phyloP scores from a whole-genome alignment of 768 basidiomycete species.

The Suillus weaverae region DNA sequence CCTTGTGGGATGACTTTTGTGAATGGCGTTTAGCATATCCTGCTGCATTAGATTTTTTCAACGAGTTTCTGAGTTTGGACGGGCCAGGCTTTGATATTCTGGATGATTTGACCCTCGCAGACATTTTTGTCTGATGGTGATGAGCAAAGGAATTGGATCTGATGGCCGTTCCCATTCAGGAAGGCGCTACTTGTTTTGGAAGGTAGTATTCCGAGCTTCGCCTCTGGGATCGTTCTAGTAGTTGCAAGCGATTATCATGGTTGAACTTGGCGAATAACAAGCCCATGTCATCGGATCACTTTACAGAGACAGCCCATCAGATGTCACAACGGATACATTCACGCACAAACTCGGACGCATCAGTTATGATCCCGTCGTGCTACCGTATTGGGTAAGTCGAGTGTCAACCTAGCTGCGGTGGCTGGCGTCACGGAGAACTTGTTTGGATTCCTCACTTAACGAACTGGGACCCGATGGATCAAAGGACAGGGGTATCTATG shows the following conservation, averaged over 20 bases:
- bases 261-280: background rate
- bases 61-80: constrained; percentile 1
- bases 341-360: background rate
- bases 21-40: constrained; percentile 55
- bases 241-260: background rate
- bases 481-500: background rate
- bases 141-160: constrained; percentile 15
- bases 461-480: background rate
- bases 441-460: background rate
- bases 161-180: constrained; percentile 7
- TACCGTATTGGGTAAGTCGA: background rate
- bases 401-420: background rate
- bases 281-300: background rate
- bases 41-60: constrained; percentile 41
- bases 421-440: background rate
- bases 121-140: constrained; percentile 3
- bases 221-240: background rate
- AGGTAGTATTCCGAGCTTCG: constrained; percentile 16
- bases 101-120: constrained; percentile 19
- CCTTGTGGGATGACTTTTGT: constrained; percentile 34
- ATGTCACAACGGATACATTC: background rate
- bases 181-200: constrained; percentile 18
- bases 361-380: background rate
- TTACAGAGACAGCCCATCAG: background rate
- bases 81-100: constrained; percentile 15